Evolutionary conservation across 495 filamentous ascomycete genomes (phyloP), one percentile per base, ranked within the genome.

Genomic region (Penicillium nucicola): DNA sequence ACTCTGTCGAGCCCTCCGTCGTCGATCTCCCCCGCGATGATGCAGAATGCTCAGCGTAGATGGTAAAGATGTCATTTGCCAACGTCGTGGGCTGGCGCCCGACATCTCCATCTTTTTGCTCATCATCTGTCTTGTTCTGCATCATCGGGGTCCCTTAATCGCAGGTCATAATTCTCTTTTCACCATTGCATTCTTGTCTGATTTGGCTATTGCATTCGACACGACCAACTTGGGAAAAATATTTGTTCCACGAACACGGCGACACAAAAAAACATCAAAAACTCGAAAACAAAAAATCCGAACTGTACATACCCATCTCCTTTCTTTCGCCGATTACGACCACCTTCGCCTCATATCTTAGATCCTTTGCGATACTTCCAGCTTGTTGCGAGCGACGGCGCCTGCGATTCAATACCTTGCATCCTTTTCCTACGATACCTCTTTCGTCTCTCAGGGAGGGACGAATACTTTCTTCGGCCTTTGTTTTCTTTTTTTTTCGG

Each of bases 1-100:
- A 83, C 82, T 55, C 79, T 96, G 71, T 82, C 91, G 30, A 96
- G 91, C 76, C 95, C 93, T 56, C 92, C 93, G 3, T 87, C 82
- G 42, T 95, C 90, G 50, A 87, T 96, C 60, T 93, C 90, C 42
- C 90, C 91, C 46, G 84, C 77, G 65, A 80, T 90, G 76, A 87
- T 92, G 86, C 88, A 91, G 77, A 84, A 84, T 61, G 78, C 75
- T 63, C 68, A 70, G 57, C 81, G 81, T 58, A 81, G 82, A 62
- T 87, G 84, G 83, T 86, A 58, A 80, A 53, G 50, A 23, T 34
- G 39, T 46, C 42, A 46, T 57, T 41, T 67, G 57, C 46, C 59
- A 59, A 62, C 64, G 61, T 57, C 62, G 49, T 63, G 57, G 51
- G 58, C 56, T 55, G 53, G 56, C 45, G 58, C 50, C 48, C 51